phyloP scores from a whole-genome alignment of 768 basidiomycete genomes.

The Gloeostereum incarnatum region DNA sequence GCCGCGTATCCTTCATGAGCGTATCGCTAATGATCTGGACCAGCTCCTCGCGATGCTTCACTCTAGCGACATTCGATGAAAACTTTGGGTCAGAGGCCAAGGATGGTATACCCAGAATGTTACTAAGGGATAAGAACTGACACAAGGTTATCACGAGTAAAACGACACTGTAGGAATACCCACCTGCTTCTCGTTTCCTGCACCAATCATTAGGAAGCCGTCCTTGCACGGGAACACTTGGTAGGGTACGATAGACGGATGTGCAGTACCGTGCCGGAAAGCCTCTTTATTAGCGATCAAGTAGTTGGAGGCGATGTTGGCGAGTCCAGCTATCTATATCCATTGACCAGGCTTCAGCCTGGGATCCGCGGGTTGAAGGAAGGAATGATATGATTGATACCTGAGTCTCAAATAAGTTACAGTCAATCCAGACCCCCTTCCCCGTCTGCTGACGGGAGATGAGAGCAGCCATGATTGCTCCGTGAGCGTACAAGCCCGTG shows the following conservation, averaged over 20 bases:
- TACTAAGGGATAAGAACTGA: constrained; percentile 65
- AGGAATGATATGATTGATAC: constrained; percentile 25
- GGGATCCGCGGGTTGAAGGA: too few species aligned
- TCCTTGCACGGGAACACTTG: constrained; percentile 84
- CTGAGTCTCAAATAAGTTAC: constrained; percentile 88
- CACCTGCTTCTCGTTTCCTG: constrained; percentile 84
- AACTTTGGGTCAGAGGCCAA: constrained; percentile 58
- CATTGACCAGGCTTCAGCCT: too few species aligned
- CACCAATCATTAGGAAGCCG: constrained; percentile 90
- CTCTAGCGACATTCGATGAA: constrained; percentile 65
- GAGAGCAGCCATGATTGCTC: constrained; percentile 87
- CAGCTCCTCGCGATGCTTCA: constrained; percentile 65
- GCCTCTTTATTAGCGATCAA: constrained; percentile 82
- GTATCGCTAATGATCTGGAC: constrained; percentile 56
- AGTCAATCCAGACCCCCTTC: constrained; percentile 85
- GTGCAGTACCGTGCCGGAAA: constrained; percentile 81
- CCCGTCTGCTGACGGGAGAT: constrained; percentile 78
- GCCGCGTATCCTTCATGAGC: constrained; percentile 47
- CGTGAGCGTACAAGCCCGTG: constrained; percentile 84
- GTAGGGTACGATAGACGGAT: constrained; percentile 91
- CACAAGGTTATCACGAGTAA: background rate
- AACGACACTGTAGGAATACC: constrained; percentile 1
- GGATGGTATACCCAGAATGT: constrained; percentile 52
- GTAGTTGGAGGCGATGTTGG: constrained; percentile 91
- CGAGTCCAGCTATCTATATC: constrained; percentile 78